Percentiles rank a stretch among this genome's conserved stretches.
Conservation (phyloP, 2,329 filamentous ascomycete species). For the Elsinoe arachidis region DNA sequence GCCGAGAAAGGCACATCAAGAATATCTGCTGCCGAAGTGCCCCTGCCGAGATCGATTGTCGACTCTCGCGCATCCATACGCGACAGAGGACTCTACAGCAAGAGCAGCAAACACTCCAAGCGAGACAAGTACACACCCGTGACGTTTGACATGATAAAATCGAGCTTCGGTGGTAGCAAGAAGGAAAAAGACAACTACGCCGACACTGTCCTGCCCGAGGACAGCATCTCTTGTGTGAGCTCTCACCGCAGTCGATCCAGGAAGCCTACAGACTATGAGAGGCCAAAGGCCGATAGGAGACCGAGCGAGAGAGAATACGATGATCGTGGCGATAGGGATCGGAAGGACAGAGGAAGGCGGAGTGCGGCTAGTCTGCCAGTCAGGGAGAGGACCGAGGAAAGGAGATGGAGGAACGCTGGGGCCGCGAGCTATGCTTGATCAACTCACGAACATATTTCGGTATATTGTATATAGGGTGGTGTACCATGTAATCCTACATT, state of each 20-base stretch:
- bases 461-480: not conserved
- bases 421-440: not conserved
- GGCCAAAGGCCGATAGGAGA: not conserved
- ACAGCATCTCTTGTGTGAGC: conserved; percentile 39
- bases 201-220: conserved; percentile 40
- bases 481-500: not conserved
- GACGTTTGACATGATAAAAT: conserved; percentile 1
- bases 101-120: not conserved
- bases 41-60: conserved; percentile 12
- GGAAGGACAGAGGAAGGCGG: conserved; percentile 21
- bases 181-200: conserved; percentile 22
- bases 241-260: conserved; percentile 23
- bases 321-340: conserved; percentile 14
- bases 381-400: conserved; percentile 22
- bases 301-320: conserved; percentile 21
- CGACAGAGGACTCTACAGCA: not conserved
- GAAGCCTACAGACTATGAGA: conserved; percentile 13
- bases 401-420: conserved; percentile 22
- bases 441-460: not conserved
- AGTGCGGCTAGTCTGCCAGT: conserved; percentile 28
- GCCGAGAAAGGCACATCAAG: conserved; percentile 14
- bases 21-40: conserved; percentile 17
- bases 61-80: conserved; percentile 7
- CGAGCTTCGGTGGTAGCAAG: conserved; percentile 19
- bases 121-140: not conserved